Evolutionary conservation across 805 yeast species (phyloP), one percentile per base, ranked within the genome.

Genomic region (Kazachstania taianensis): DNA sequence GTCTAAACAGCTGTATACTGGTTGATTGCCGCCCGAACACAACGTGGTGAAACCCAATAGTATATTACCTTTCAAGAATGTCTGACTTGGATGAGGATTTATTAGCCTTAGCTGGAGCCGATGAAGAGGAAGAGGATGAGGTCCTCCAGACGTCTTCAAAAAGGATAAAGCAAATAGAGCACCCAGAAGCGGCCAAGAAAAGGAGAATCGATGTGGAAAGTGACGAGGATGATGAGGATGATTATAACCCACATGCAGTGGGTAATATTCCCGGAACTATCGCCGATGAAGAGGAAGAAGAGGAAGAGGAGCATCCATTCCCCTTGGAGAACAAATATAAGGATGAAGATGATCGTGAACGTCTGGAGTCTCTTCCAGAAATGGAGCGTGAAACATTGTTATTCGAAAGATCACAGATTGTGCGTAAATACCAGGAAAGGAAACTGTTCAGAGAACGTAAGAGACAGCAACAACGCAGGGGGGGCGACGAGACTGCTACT

Each of bases 1-100:
- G n/a, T n/a, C n/a, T n/a, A n/a, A n/a, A n/a, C n/a, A n/a, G n/a
- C n/a, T n/a, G n/a, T n/a, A n/a, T n/a, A n/a, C n/a, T n/a, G n/a
- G n/a, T n/a, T n/a, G n/a, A n/a, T n/a, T n/a, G n/a, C n/a, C n/a
- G n/a, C n/a, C n/a, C n/a, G n/a, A n/a, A n/a, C n/a, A n/a, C n/a
- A n/a, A n/a, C n/a, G n/a, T n/a, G n/a, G n/a, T n/a, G n/a, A n/a
- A n/a, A n/a, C n/a, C n/a, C n/a, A n/a, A n/a, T n/a, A n/a, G n/a
- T n/a, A n/a, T n/a, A n/a, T n/a, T n/a, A n/a, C n/a, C n/a, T n/a
- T n/a, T n/a, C 17, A 27, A 18, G 12, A 12, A 82, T 82, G 94
- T 78, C 87, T 41, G 94, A 76, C 55, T 74, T 85, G 53, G 96
- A 87, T 57, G 97, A 89, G 58, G 98, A 92, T 72, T 72, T 92